These are phyloP conservation scores for Brettanomyces nanus DNA, from an alignment of 805 yeast species.

Conservation along the genomic window DNA sequence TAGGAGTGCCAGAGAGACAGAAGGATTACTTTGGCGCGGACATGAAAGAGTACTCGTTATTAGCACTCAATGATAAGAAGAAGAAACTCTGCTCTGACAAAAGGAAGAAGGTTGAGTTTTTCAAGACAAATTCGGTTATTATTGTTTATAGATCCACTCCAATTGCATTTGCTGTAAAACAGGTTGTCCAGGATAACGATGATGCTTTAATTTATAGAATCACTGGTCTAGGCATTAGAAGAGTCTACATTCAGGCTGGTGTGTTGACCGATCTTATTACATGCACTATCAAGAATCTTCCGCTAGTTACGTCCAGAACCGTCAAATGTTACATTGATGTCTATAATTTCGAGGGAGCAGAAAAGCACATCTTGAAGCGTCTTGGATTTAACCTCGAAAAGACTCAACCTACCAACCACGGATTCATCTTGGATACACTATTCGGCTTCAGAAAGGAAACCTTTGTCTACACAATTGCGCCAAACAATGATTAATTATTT, in stretches of 20 bases:
- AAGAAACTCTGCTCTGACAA: constrained; percentile 14
- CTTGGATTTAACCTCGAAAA: constrained; percentile 32
- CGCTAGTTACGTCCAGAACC: constrained; percentile 23
- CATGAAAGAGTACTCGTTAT: constrained; percentile 32
- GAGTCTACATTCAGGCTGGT: constrained; percentile 58
- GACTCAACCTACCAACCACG: neutral
- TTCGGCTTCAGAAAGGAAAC: constrained; percentile 1
- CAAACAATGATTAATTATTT: neutral
- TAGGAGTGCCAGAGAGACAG: constrained; percentile 28
- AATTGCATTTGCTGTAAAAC: constrained; percentile 49
- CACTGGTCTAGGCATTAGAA: constrained; percentile 55
- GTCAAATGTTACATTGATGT: constrained; percentile 38
- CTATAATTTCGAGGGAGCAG: constrained; percentile 42
- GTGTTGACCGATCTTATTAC: constrained; percentile 50
- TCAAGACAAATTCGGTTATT: constrained; percentile 42
- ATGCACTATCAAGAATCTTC: constrained; percentile 5
- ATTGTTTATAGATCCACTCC: constrained; percentile 64
- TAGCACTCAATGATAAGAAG: constrained; percentile 8
- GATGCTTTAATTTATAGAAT: constrained; percentile 31
- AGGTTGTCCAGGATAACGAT: constrained; percentile 25
- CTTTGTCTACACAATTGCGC: neutral
- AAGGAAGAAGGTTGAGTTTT: constrained; percentile 11
- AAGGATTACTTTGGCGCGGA: constrained; percentile 42
- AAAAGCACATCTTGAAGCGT: constrained; percentile 28
- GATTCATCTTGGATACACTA: neutral